Base-by-base conservation (phyloP, 495 filamentous ascomycete species). In the Podospora didyma region DNA sequence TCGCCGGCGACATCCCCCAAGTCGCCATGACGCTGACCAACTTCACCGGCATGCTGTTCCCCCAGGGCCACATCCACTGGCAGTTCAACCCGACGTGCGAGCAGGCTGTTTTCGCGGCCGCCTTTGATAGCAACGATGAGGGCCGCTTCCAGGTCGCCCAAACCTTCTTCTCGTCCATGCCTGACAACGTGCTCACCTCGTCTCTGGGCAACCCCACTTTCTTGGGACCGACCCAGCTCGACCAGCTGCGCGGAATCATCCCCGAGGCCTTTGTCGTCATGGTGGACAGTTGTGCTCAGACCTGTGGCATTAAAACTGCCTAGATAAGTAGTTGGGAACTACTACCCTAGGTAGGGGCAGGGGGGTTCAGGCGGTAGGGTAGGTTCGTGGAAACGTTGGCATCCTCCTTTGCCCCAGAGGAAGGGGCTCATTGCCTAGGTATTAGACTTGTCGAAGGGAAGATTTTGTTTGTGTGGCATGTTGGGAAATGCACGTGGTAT, bases 51-150 rank as follows among this genome's bases (percentile, higher is more conserved):
- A 76, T 41, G 63, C 48, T 61, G 17, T 61, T 56, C 53, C 58
- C 58, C 14, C 23, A 47, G 19, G 58, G 58, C 12, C 62, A 65
- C 9, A 69, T 82, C 44, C 81, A 84, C 61, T 74, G 71, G 51
- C 74, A 84, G 63, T 75, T 75, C 63, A 84, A 84, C 68, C 70
- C 71, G 1, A 71, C 63, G 7, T 84, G 81, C 67, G 71, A 75
- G 16, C 56, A 69, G 49, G 75, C 75, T 2, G 61, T 71, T 0
- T 82, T 82, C 62, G 69, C 81, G 22, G 77, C 78, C 7, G 71
- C 69, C 2, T 74, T 84, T 37, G 70, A 69, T 37, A 70, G 51
- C 62, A 75, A 82, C 24, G 80, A 84, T 61, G 70, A 73, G 14
- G 79, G 81, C 21, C 67, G 71, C 20, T 70, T 63, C 60, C 69